phyloP scores from a whole-genome alignment of 225 moss, liverwort and hornwort genomes.

The Bryoerythrophyllum caledonicum region DNA sequence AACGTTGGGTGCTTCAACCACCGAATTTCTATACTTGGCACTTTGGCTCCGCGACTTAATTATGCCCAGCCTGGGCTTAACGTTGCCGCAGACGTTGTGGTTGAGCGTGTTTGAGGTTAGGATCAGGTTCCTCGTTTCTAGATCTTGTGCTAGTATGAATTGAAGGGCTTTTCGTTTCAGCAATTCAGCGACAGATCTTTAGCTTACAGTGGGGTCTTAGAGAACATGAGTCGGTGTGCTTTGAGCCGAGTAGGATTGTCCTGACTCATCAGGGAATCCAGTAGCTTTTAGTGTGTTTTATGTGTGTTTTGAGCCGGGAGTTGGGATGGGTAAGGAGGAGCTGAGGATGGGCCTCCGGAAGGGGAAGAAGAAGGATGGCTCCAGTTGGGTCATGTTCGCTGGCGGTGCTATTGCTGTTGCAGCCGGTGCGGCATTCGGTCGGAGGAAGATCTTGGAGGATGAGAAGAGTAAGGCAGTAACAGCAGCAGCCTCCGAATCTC shows the following conservation, averaged over 20 bases:
- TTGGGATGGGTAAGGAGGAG: conserved; percentile 22
- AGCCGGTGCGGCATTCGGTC: conserved; percentile 24
- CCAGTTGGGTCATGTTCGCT: conserved; percentile 37
- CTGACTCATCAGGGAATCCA: background rate
- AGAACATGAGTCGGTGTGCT: background rate
- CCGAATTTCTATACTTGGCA: background rate
- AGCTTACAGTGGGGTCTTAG: too few species aligned
- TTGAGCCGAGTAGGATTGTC: background rate
- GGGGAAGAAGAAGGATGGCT: conserved; percentile 22
- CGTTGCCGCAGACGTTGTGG: background rate
- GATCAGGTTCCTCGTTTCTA: background rate
- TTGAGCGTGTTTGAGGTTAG: background rate
- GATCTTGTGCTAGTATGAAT: background rate
- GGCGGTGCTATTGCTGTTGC: conserved; percentile 36
- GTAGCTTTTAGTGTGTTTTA: background rate
- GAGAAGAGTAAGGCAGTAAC: background rate
- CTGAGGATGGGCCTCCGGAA: background rate
- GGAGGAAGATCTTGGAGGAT: conserved; percentile 23
- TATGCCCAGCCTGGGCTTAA: background rate
- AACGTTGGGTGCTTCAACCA: background rate
- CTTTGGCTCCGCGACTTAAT: background rate
- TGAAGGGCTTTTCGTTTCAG: background rate
- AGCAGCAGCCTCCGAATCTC: background rate
- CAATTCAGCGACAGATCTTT: background rate
- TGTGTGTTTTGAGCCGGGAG: background rate